Conservation (phyloP, 768 basidiomycete genomes). For the Lyophyllum semitale region DNA sequence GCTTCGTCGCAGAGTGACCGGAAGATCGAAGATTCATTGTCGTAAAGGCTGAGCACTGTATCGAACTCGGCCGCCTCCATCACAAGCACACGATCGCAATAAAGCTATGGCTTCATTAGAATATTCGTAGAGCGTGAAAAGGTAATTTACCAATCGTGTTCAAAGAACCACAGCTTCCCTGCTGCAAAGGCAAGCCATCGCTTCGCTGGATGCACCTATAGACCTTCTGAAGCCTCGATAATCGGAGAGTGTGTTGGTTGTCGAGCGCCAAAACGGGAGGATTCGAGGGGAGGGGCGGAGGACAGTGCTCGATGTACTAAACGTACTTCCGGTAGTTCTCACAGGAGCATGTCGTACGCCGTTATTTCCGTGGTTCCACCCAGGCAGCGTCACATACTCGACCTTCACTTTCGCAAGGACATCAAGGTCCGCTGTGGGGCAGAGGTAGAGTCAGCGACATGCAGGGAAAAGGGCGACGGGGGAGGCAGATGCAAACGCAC, state of each 20-base stretch:
- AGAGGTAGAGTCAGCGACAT: too few species aligned
- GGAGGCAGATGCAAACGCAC: too few species aligned
- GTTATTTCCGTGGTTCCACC: conserved; percentile 75
- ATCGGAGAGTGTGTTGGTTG: too few species aligned
- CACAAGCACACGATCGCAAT: conserved; percentile 72
- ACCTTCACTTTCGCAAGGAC: conserved; percentile 79
- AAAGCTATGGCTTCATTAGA: conserved; percentile 32
- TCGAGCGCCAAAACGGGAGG: too few species aligned
- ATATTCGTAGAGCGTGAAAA: neutral
- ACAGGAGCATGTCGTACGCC: conserved; percentile 76
- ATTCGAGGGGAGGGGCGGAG: too few species aligned
- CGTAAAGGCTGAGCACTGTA: conserved; percentile 67
- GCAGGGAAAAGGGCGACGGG: too few species aligned
- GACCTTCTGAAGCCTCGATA: too few species aligned
- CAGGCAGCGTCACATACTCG: conserved; percentile 84
- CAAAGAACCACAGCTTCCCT: too few species aligned
- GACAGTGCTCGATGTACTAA: conserved; percentile 81
- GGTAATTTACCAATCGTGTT: conserved; percentile 53
- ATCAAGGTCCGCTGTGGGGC: conserved; percentile 90
- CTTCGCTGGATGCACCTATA: too few species aligned
- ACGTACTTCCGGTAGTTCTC: conserved; percentile 85
- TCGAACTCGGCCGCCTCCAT: conserved; percentile 82
- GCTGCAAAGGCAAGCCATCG: too few species aligned
- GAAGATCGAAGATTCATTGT: conserved; percentile 65
- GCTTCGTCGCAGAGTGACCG: conserved; percentile 71